Conservation (phyloP, 129 eudicot genomes). For the Glebionis coronaria region DNA sequence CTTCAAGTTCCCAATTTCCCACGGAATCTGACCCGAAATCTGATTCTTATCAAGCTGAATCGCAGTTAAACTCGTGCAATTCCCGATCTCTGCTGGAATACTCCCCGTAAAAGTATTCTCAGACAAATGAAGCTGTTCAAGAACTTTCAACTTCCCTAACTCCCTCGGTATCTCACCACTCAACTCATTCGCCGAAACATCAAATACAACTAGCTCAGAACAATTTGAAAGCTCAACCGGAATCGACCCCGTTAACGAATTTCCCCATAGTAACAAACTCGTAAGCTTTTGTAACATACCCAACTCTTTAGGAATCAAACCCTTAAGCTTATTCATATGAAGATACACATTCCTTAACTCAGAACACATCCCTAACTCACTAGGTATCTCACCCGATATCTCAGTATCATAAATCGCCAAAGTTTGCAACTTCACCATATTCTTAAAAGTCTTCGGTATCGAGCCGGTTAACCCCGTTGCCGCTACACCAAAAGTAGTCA, state of each 20-base stretch:
- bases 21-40: constrained; percentile 68
- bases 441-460: constrained; percentile 76
- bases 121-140: constrained; percentile 90
- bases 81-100: constrained; percentile 70
- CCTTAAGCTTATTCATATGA: constrained; percentile 89
- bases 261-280: constrained; percentile 91
- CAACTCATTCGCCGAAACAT: constrained; percentile 72
- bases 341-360: constrained; percentile 80
- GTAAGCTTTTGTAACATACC: constrained; percentile 77
- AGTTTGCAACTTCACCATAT: constrained; percentile 71
- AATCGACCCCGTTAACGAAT: constrained; percentile 62
- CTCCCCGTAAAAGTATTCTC: constrained; percentile 69
- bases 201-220: constrained; percentile 74
- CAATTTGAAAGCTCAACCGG: constrained; percentile 77
- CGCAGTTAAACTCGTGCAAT: constrained; percentile 76
- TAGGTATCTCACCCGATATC: constrained; percentile 64
- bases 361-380: constrained; percentile 63
- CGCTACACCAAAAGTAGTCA: constrained; percentile 87
- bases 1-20: constrained; percentile 68
- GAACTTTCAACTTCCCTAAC: constrained; percentile 61
- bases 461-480: constrained; percentile 82
- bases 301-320: constrained; percentile 64
- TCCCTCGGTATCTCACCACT: constrained; percentile 84
- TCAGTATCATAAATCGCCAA: constrained; percentile 80
- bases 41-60: constrained; percentile 89